Evolutionary conservation across 83 land plant species (phyloP).

Genomic region (Larix sibirica): DNA sequence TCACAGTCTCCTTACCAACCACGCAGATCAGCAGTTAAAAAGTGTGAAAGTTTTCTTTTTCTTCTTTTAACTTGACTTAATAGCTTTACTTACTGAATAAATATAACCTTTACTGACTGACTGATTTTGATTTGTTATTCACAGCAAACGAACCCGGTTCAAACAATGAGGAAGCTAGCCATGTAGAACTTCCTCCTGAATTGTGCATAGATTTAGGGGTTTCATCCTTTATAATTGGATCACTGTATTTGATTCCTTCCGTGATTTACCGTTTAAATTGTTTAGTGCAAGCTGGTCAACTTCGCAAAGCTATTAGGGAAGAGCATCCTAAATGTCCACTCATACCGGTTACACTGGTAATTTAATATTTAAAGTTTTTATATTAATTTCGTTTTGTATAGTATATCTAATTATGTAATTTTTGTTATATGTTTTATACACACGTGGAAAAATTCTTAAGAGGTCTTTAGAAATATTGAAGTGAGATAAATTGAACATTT

Average conservation of each 20-base stretch:
- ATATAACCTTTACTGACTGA: not conserved
- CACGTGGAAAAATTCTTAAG: too few relatives aligned
- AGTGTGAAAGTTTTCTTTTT: not conserved
- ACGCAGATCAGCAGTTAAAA: not conserved
- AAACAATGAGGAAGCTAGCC: not conserved
- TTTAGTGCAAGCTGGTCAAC: conserved; percentile 73
- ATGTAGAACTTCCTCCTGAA: conserved; percentile 90
- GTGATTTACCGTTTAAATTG: conserved; percentile 78
- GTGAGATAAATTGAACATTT: too few relatives aligned
- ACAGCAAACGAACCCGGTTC: not conserved
- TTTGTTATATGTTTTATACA: too few relatives aligned
- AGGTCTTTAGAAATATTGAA: too few relatives aligned
- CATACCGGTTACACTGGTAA: conserved; percentile 66
- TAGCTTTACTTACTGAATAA: too few relatives aligned
- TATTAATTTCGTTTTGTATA: not conserved
- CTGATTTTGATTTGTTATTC: too few relatives aligned
- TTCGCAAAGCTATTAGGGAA: conserved; percentile 52
- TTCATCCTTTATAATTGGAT: conserved; percentile 41
- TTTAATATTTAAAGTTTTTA: not conserved
- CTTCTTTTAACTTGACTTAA: not conserved
- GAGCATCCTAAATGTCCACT: conserved; percentile 19
- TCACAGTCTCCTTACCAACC: conserved; percentile 69
- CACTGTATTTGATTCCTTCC: conserved; percentile 86
- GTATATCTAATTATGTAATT: not conserved
- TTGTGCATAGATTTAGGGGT: conserved; percentile 62